phyloP scores from a whole-genome alignment of 2,329 filamentous ascomycete genomes.

The Fusarium anthophilum region DNA sequence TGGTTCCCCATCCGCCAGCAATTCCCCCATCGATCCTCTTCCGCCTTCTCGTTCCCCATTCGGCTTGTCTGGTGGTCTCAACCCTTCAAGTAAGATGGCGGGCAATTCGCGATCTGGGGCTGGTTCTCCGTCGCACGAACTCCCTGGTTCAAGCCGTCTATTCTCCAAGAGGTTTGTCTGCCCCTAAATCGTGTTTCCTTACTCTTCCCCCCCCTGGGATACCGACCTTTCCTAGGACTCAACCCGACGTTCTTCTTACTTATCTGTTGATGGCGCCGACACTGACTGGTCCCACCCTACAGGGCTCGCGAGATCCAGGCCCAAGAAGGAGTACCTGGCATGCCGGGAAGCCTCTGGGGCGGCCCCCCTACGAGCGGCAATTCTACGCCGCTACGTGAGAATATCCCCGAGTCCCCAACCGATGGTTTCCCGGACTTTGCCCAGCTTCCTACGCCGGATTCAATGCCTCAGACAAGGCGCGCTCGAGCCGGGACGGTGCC shows the following conservation, averaged over 20 bases:
- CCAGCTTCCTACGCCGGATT: slow-evolving; percentile 73
- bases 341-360: slow-evolving; percentile 82
- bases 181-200: slow-evolving; percentile 16
- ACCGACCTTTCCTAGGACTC: slow-evolving; percentile 18
- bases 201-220: neutral
- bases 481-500: slow-evolving; percentile 95
- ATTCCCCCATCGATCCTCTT: slow-evolving; percentile 80
- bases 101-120: slow-evolving; percentile 78
- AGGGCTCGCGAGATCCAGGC: slow-evolving; percentile 97
- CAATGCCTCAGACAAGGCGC: slow-evolving; percentile 75
- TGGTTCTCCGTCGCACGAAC: slow-evolving; percentile 96
- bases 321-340: slow-evolving; percentile 83
- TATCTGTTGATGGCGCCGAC: slow-evolving; percentile 16
- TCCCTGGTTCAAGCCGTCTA: slow-evolving; percentile 75
- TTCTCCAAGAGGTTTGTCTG: slow-evolving; percentile 88
- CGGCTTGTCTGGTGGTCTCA: slow-evolving; percentile 71
- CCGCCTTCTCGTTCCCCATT: slow-evolving; percentile 76
- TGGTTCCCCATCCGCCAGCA: slow-evolving; percentile 80
- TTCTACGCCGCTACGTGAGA: slow-evolving; percentile 94
- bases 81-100: slow-evolving; percentile 66
- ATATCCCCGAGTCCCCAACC: slow-evolving; percentile 95
- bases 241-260: neutral
- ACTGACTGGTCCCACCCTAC: slow-evolving; percentile 9
- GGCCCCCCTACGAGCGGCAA: slow-evolving; percentile 96
- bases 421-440: slow-evolving; percentile 95